These are phyloP conservation scores for Penicillium sp. DNA, from an alignment of 2,329 filamentous ascomycete species.

Conservation along the genomic window DNA sequence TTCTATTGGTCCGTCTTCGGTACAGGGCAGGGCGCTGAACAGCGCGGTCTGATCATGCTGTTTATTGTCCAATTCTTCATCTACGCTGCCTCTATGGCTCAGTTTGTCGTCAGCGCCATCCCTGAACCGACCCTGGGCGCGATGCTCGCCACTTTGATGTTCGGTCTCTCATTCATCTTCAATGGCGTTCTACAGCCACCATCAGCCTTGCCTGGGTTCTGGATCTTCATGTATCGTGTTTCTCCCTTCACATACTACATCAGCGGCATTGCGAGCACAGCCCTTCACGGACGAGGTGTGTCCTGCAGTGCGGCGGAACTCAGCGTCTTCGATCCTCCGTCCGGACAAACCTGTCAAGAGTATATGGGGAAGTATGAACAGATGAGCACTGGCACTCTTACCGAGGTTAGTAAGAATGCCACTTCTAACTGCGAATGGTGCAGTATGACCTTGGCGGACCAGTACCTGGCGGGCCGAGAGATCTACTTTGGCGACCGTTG, in stretches of 20 bases:
- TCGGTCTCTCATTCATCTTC: constrained; percentile 17
- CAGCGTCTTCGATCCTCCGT: constrained; percentile 57
- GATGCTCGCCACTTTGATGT: constrained; percentile 17
- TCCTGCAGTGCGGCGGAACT: constrained; percentile 64
- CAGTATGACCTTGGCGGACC: constrained; percentile 29
- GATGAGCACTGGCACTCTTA: constrained; percentile 49
- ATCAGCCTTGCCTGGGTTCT: constrained; percentile 59
- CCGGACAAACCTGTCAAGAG: constrained; percentile 51
- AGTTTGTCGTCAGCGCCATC: constrained; percentile 10
- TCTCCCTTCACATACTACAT: constrained; percentile 45
- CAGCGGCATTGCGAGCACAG: constrained; percentile 62
- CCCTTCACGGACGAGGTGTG: constrained; percentile 61
- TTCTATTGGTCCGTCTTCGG: constrained; percentile 23
- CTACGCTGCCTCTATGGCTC: constrained; percentile 17
- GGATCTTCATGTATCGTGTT: constrained; percentile 62
- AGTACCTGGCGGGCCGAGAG: constrained; percentile 41
- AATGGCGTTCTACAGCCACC: constrained; percentile 57
- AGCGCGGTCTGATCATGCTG: constrained; percentile 15
- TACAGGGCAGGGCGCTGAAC: constrained; percentile 8
- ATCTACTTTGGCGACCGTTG: constrained; percentile 55
- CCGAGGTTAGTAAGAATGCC: constrained; percentile 39
- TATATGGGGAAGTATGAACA: constrained; percentile 54
- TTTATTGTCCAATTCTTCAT: constrained; percentile 22
- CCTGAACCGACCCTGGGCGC: constrained; percentile 13
- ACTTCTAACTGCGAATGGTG: constrained; percentile 50